Evolutionary conservation across 345 rosid genomes (phyloP).

Genomic region (Moringa oleifera): DNA sequence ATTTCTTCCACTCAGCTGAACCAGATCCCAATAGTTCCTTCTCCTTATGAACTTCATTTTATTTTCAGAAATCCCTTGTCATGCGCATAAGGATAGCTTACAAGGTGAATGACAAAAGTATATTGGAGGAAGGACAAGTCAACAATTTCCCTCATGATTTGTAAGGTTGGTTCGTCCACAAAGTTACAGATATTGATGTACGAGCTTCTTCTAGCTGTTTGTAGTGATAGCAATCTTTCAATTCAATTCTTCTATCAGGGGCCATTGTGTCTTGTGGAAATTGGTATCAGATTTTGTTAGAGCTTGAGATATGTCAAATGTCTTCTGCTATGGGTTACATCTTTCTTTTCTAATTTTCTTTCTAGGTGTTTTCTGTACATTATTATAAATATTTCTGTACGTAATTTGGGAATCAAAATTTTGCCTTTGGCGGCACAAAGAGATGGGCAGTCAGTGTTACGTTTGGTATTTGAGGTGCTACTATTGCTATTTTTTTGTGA

Average conservation of each 20-base stretch:
- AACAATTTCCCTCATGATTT: conserved; percentile 78
- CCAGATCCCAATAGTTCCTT: neutral
- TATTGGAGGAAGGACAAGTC: conserved; percentile 90
- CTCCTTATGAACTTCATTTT: conserved; percentile 12
- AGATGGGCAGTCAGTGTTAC: conserved; percentile 16
- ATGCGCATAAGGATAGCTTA: conserved; percentile 92
- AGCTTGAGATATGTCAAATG: conserved; percentile 18
- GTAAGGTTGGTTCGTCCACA: conserved; percentile 33
- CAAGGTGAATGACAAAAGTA: conserved; percentile 69
- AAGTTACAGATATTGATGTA: conserved; percentile 11
- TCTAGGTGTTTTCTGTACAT: conserved; percentile 49
- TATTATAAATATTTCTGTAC: conserved; percentile 27
- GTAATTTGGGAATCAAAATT: conserved; percentile 34
- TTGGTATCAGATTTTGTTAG: conserved; percentile 24
- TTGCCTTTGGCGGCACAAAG: conserved; percentile 23
- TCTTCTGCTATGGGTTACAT: neutral
- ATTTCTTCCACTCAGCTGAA: neutral
- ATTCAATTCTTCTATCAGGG: conserved; percentile 19
- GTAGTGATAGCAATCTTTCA: conserved; percentile 27
- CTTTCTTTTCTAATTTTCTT: conserved; percentile 13
- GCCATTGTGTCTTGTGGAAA: conserved; percentile 22
- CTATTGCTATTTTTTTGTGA: conserved; percentile 2
- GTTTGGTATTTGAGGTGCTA: neutral
- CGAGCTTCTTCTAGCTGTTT: conserved; percentile 16
- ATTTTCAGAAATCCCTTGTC: conserved; percentile 81